phyloP scores from a whole-genome alignment of 805 yeast genomes.

The Ogataea naganishii region DNA sequence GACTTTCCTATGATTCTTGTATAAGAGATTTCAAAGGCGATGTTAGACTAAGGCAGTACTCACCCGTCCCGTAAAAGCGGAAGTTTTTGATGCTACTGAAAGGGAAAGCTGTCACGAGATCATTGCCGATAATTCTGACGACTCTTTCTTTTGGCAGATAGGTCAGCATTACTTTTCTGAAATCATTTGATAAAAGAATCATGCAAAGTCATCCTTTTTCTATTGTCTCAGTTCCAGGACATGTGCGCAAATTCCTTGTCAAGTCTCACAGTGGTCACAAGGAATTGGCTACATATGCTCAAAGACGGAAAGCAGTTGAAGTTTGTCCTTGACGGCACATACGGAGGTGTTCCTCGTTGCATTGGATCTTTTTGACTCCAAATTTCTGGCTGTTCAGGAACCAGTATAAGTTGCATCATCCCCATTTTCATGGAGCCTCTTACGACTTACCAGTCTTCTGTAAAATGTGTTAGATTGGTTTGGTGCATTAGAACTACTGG shows the following conservation, averaged over 20 bases:
- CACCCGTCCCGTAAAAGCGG: slow-evolving; percentile 23
- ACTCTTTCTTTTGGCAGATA: slow-evolving; percentile 37
- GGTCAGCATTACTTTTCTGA: slow-evolving; percentile 48
- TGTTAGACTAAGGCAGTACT: too few species aligned
- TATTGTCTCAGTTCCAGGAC: slow-evolving; percentile 24
- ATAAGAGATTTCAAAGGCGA: too few species aligned
- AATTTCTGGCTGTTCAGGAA: slow-evolving; percentile 36
- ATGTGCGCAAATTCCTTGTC: slow-evolving; percentile 33
- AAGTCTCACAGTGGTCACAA: slow-evolving; percentile 40
- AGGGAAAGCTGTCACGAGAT: too few species aligned
- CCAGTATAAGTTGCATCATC: slow-evolving; percentile 42
- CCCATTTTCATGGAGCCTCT: too few species aligned
- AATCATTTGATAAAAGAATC: slow-evolving; percentile 34
- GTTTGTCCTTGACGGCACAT: slow-evolving; percentile 48
- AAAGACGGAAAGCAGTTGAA: slow-evolving; percentile 18
- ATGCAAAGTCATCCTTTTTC: slow-evolving; percentile 53
- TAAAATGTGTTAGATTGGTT: slow-evolving; percentile 27
- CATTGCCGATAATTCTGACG: slow-evolving; percentile 16
- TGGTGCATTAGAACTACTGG: slow-evolving; percentile 33
- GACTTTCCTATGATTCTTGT: too few species aligned
- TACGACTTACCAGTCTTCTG: slow-evolving; percentile 8
- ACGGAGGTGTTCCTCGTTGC: slow-evolving; percentile 46
- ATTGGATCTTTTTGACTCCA: slow-evolving; percentile 34
- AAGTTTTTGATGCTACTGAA: too few species aligned
- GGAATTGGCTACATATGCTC: too few species aligned